Base-by-base conservation (phyloP, 202 grass and related monocot genomes). In the Schoenoplectus triqueter region DNA sequence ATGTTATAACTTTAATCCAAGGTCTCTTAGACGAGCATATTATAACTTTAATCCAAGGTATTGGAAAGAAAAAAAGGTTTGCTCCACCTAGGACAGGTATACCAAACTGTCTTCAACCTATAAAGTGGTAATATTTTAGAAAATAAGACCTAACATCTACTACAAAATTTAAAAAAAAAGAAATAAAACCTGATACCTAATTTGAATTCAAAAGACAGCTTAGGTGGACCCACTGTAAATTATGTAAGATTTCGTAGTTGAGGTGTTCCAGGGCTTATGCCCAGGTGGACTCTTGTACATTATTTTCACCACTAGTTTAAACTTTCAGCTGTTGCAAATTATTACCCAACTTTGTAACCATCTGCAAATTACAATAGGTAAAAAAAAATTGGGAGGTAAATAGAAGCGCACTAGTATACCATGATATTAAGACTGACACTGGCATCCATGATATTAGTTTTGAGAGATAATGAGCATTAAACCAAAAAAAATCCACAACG, bases 71-170 rank as follows among this genome's bases (percentile, higher is more conserved):
- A 41, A 66, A 61, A 59, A 17, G 74, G 74, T 78, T 78, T 42
- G 54, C 54, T 78, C 51, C 19, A 10, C 44, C 39, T 45, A 55
- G 20, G 51, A 66, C 39, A 83, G 64, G 81, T 83, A 83, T 17
- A 83, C 65, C 81, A 83, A 71, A 83, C 81, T 18, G 31, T 42
- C 66, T 83, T 59, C 64, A 82, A 82, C 14, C 20, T 69, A 83
- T 69, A 71, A 83, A 70, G 56, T 79, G 75, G 52, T 61, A 44
- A 79, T 79, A 79, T 61, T 44, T 79, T 79, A 61, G 55, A 79
- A 31, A 61, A 18, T 60, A 79, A 44, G 31, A 79, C 75, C 75
- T 61, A 61, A 47, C 5, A 47, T 47, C 45, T 47, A 47, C 45
- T 47, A 4, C 45, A 4, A 47, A 47, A 47, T 31, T 31, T 0